Evolutionary conservation across 805 yeast genomes (phyloP).

Genomic region (Sugiyamaella marilandica): DNA sequence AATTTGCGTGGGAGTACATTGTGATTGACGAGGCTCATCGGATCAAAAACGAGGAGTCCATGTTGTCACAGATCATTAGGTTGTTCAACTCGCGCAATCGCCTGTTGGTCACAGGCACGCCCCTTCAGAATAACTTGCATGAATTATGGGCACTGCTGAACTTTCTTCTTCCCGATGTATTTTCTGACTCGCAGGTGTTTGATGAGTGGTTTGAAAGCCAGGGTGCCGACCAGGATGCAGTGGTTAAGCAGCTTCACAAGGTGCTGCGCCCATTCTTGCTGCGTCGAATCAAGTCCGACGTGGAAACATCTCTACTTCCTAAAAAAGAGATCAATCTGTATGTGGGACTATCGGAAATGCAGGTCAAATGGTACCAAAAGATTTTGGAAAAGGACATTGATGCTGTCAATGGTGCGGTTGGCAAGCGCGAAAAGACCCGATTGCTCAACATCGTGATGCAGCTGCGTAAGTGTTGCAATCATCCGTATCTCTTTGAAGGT

Average conservation of each 20-base stretch:
- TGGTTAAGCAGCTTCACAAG: constrained; percentile 83
- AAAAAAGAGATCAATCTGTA: constrained; percentile 86
- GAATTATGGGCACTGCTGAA: constrained; percentile 94
- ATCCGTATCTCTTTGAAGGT: constrained; percentile 96
- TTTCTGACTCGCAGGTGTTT: constrained; percentile 83
- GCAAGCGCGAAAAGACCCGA: constrained; percentile 88
- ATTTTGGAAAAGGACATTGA: constrained; percentile 88
- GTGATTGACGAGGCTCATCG: constrained; percentile 96
- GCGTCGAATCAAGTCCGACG: constrained; percentile 88
- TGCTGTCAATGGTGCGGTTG: constrained; percentile 95
- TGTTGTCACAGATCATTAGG: constrained; percentile 87
- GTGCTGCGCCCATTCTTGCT: constrained; percentile 82
- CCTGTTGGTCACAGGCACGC: constrained; percentile 90
- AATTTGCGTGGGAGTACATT: constrained; percentile 88
- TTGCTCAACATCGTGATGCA: constrained; percentile 94
- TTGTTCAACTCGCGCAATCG: constrained; percentile 81
- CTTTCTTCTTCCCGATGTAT: constrained; percentile 88
- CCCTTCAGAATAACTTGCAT: constrained; percentile 89
- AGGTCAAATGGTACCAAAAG: constrained; percentile 83
- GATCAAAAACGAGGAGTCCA: constrained; percentile 90
- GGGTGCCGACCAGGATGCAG: constrained; percentile 60
- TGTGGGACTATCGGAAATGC: constrained; percentile 95
- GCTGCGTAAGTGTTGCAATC: constrained; percentile 92
- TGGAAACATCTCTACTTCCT: constrained; percentile 84
- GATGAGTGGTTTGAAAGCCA: constrained; percentile 84